phyloP scores from a whole-genome alignment of 2,329 filamentous ascomycete genomes.

The Clarireedia paspali region DNA sequence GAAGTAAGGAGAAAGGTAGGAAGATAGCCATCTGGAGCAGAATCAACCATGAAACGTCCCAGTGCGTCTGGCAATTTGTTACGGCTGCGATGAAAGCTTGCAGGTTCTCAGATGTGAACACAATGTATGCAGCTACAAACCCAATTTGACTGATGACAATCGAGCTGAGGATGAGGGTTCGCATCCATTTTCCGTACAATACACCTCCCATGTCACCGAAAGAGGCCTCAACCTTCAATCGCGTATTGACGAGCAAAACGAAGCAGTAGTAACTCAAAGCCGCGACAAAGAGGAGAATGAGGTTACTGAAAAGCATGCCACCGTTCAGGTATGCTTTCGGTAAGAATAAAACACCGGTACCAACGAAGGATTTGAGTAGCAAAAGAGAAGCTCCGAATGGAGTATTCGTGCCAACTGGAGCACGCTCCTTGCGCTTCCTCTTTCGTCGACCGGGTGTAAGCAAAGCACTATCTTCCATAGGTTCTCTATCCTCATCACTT shows the following conservation, averaged over 20 bases:
- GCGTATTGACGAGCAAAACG: conserved; percentile 81
- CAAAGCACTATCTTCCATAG: conserved; percentile 82
- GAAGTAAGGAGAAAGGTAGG: conserved; percentile 83
- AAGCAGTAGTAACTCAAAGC: conserved; percentile 94
- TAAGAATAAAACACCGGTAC: conserved; percentile 89
- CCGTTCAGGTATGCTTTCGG: conserved; percentile 92
- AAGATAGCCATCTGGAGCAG: conserved; percentile 94
- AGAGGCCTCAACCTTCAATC: conserved; percentile 80
- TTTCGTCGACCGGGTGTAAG: conserved; percentile 68
- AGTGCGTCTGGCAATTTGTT: conserved; percentile 74
- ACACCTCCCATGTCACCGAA: conserved; percentile 95
- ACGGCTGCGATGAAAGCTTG: conserved; percentile 93
- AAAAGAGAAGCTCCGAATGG: conserved; percentile 74
- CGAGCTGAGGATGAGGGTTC: conserved; percentile 76
- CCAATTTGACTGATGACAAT: conserved; percentile 95
- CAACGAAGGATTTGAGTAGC: conserved; percentile 94
- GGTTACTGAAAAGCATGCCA: conserved; percentile 92
- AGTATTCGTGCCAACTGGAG: conserved; percentile 67
- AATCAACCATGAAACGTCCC: conserved; percentile 85
- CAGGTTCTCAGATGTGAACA: conserved; percentile 92
- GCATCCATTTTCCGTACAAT: conserved; percentile 86
- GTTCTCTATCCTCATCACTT: conserved; percentile 62
- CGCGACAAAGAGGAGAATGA: conserved; percentile 81
- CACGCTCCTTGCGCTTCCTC: conserved; percentile 68
- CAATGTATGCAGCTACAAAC: conserved; percentile 91